Conservation (phyloP, 176 grass and related monocot genomes). For the Musa beccarii region DNA sequence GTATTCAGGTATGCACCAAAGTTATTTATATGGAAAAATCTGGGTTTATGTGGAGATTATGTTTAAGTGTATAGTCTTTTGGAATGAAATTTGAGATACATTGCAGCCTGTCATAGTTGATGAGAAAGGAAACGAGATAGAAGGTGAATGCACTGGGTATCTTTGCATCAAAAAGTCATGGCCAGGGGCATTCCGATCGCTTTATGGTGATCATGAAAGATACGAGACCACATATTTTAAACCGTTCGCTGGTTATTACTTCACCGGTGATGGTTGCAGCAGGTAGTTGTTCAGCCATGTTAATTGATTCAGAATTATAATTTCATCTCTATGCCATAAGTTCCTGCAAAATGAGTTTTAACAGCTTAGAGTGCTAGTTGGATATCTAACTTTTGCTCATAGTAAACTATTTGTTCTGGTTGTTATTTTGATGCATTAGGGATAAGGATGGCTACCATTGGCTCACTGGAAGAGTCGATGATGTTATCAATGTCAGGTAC, state of each 20-base stretch:
- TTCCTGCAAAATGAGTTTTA: neutral
- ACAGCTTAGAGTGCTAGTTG: too few relatives aligned
- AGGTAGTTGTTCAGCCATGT: slow-evolving; percentile 30
- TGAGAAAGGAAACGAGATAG: slow-evolving; percentile 74
- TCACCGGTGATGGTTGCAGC: slow-evolving; percentile 87
- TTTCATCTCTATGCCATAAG: neutral
- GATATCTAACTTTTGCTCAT: too few relatives aligned
- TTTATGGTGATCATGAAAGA: slow-evolving; percentile 89
- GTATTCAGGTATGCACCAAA: slow-evolving; percentile 59
- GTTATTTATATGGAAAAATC: neutral
- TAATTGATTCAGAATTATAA: neutral
- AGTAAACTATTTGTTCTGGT: neutral
- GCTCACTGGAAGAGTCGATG: slow-evolving; percentile 92
- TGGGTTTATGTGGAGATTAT: neutral
- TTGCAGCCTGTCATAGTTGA: slow-evolving; percentile 82
- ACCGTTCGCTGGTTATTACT: slow-evolving; percentile 94
- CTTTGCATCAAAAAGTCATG: slow-evolving; percentile 96
- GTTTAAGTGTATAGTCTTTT: too few relatives aligned
- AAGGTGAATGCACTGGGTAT: slow-evolving; percentile 86
- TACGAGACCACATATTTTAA: slow-evolving; percentile 96
- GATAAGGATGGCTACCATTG: slow-evolving; percentile 94
- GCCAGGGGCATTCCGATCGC: slow-evolving; percentile 77
- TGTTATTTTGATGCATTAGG: slow-evolving; percentile 40
- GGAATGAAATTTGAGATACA: neutral
- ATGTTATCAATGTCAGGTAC: slow-evolving; percentile 97